These are phyloP conservation scores for Phaffia rhodozyma DNA, from an alignment of 1,284 basidiomycete species.

Conservation along the genomic window DNA sequence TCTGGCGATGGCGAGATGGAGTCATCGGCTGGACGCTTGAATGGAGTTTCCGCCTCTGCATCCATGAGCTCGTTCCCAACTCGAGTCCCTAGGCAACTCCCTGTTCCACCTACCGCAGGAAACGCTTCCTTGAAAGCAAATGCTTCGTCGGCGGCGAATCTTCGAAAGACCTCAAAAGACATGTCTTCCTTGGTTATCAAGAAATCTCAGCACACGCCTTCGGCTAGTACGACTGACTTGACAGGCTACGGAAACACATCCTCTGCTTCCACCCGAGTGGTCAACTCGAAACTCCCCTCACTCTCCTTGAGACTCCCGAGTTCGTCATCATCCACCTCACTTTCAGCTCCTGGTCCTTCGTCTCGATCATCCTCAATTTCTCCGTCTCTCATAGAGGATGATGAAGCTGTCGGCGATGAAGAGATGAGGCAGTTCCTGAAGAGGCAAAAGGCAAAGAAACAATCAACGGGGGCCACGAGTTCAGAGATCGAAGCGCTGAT, in stretches of 20 bases:
- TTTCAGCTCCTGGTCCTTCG: slow-evolving; percentile 22
- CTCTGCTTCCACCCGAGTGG: neutral
- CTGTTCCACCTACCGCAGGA: slow-evolving; percentile 32
- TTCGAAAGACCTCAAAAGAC: neutral
- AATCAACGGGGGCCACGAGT: slow-evolving; percentile 56
- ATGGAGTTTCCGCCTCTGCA: slow-evolving; percentile 1
- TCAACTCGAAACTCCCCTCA: slow-evolving; percentile 2
- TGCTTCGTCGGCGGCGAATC: slow-evolving; percentile 28
- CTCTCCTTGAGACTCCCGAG: neutral
- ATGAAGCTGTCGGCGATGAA: slow-evolving; percentile 80
- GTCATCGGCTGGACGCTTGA: neutral
- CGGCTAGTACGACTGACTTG: slow-evolving; percentile 3
- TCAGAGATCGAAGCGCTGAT: slow-evolving; percentile 73
- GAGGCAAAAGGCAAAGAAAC: slow-evolving; percentile 75
- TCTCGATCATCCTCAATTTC: slow-evolving; percentile 35
- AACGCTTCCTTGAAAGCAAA: slow-evolving; percentile 25
- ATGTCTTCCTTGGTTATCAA: slow-evolving; percentile 11
- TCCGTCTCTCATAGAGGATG: slow-evolving; percentile 60
- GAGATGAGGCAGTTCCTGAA: slow-evolving; percentile 94
- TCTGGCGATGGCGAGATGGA: too few relatives aligned
- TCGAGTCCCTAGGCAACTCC: slow-evolving; percentile 50
- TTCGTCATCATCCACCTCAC: slow-evolving; percentile 28
- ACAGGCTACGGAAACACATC: neutral
- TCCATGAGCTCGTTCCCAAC: slow-evolving; percentile 12
- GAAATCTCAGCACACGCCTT: slow-evolving; percentile 5